Evolutionary conservation across 192 early-diverging fungal species (phyloP), one percentile per base, ranked within the genome.

Genomic region (Powellomyces hirtus): DNA sequence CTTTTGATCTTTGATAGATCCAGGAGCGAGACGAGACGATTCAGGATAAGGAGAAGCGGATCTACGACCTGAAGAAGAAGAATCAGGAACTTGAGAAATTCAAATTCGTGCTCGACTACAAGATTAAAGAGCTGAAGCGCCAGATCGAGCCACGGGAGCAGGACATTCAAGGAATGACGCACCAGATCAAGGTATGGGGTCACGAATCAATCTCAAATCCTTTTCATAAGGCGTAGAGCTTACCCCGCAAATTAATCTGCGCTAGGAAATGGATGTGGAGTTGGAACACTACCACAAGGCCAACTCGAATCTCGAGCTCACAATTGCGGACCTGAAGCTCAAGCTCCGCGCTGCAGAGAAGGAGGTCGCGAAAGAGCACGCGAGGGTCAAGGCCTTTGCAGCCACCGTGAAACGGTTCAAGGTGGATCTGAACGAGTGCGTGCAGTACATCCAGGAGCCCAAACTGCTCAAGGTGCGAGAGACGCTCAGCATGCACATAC

Each of bases 61-160:
- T 88, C 46, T 86, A 88, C 59, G 84, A 86, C 56, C 64, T 88
- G 22, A 88, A 88, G 64, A 88, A 88, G 55, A 88, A 88, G 73
- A 88, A 88, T 53, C 84, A 86, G 56, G 86, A 88, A 74, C 77
- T 88, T n/a, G 86, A 88, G 62, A 88, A 88, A 66, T 88, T 88
- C 74, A 88, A 88, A 64, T 88, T 88, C 55, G 86, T 88, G 18
- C 71, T 88, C 7, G 86, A 88, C 73, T 88, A 85, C 74, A 84
- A 85, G 64, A 88, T 88, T 72, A 82, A 85, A 51, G 86, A 88
- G 72, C 78, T 88, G 29, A 87, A 87, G 66, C 71, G 74, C 27
- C 86, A 88, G 63, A 85, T 88, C 52, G 86, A 88, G 72, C 86
- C 86, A 1, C 44, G 84, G 3, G 86, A 88, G 66, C 66, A 77